Evolutionary conservation across 2,329 filamentous ascomycete species (phyloP), one percentile per base, ranked within the genome.

Genomic region (Nemania sp.): DNA sequence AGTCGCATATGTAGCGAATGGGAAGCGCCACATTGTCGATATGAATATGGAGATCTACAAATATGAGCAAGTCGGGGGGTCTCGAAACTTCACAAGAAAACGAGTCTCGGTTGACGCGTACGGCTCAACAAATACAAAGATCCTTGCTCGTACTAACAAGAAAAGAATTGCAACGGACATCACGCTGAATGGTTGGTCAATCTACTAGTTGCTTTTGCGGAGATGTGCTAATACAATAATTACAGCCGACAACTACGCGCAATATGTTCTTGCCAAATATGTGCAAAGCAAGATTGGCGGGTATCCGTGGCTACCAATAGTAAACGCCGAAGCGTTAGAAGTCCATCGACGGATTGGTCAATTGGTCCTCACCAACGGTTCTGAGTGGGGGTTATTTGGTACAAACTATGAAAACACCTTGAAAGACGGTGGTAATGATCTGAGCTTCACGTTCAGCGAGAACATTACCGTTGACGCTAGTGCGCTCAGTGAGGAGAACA

Each of bases 261-360:
- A 37, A 47, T 47, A 37, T 47, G 44, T 47, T 47, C 44, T 47
- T 39, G 20, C 44, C 20, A 47, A 47, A 30, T 47, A 47, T 37
- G 44, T 47, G 44, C 44, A 47, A 47, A 19, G 31, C 44, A 19
- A 47, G 33, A 36, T 47, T 47, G 44, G 44, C 31, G 44, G 31
- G 31, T 47, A 47, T 39, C 44, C 31, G n/a, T 37, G 33, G 31
- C 31, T 47, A 47, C 44, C 44, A 39, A 47, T 47, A 39, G 33
- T n/a, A 36, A 39, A 39, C 33, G 44, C 31, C 31, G 31, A 47
- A 47, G 44, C 44, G 19, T 34, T 46, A 46, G 44, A 22, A 47
- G 31, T 15, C 26, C 26, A 28, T 28, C 26, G 6, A 34, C 9
- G 14, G 31, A 34, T 34, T 34, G 15, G 31, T 9, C n/a, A 34